Base-by-base conservation (phyloP, 371 early-diverging fungal genomes). In the Mucor velutinosus region DNA sequence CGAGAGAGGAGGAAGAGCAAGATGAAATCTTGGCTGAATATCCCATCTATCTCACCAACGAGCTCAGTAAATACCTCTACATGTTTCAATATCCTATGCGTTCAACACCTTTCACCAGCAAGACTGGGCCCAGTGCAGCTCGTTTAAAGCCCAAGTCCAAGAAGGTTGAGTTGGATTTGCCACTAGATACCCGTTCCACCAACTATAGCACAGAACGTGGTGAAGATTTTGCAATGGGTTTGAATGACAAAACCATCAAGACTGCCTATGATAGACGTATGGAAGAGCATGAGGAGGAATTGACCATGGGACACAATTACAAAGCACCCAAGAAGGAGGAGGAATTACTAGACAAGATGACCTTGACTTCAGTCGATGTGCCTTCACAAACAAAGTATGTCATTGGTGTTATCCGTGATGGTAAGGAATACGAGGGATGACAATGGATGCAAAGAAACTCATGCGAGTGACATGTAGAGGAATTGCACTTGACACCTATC, bases 61-160 rank as follows among this genome's bases (percentile, higher is more conserved):
- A 87, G 39, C 81, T 95, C 1, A 82, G 87, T 19, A 82, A 89
- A 63, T 77, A 87, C 71, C 81, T 97, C 15, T 90, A 92, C 60
- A 77, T 95, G 49, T 85, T 95, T 62, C 96, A 96, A 76, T 94
- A 92, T 69, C 97, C 96, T 17, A 86, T 93, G 65, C 90, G 92
- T 21, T 79, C 78, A 4, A 69, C 78, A 12, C 83, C 86, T 21
- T 89, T 87, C 63, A 70, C 53, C 11, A 71, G 69, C 32, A 79
- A 60, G 15, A 80, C 68, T 10, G 83, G 83, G 60, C 89, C 84
- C 33, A 81, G 62, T 60, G 87, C 82, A n/a, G 92, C 93, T 7
- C 93, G 95, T 32, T 77, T 94, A 71, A 96, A 95, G 77, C 93
- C 93, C 0, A 82, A 84, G 39, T 87, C 93, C 14, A 87, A 90